Evolutionary conservation across 2,329 filamentous ascomycete genomes (phyloP).

Genomic region (Pseudogymnoascus verrucosus): DNA sequence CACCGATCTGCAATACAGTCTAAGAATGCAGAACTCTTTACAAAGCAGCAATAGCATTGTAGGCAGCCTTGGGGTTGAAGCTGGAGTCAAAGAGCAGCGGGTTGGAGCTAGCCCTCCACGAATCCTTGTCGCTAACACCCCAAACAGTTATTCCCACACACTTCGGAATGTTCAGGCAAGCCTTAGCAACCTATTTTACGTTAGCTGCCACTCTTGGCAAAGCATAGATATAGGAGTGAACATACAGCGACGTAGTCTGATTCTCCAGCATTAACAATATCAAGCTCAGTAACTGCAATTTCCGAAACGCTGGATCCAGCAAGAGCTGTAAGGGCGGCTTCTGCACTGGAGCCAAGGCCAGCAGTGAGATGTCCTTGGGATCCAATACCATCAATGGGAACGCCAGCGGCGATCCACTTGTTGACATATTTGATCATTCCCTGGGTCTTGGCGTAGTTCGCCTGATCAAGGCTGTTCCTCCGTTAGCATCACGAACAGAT

Average conservation of each 20-base stretch:
- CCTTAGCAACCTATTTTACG: conserved; percentile 18
- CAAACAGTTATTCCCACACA: conserved; percentile 30
- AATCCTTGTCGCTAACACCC: conserved; percentile 42
- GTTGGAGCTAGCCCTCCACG: conserved; percentile 41
- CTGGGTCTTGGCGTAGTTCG: conserved; percentile 49
- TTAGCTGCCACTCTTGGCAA: background rate
- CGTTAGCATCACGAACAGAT: conserved; percentile 19
- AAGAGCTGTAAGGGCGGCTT: conserved; percentile 31
- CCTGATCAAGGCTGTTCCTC: conserved; percentile 16
- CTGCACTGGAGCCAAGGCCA: conserved; percentile 45
- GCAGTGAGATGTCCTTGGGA: conserved; percentile 47
- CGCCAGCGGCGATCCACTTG: conserved; percentile 52
- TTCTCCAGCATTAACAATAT: conserved; percentile 49
- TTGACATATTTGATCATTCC: conserved; percentile 51
- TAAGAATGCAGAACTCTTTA: background rate
- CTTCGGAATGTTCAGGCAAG: conserved; percentile 25
- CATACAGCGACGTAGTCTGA: conserved; percentile 19
- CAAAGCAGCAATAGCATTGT: conserved; percentile 29
- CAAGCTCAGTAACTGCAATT: conserved; percentile 59
- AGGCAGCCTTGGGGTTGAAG: conserved; percentile 44
- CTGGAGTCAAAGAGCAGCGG: conserved; percentile 46
- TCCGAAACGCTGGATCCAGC: conserved; percentile 31
- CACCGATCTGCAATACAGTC: background rate
- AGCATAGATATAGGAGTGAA: background rate
- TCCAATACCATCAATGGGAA: conserved; percentile 57